Conservation (phyloP, 179 eudicot genomes). For the Patellifolia procumbens region DNA sequence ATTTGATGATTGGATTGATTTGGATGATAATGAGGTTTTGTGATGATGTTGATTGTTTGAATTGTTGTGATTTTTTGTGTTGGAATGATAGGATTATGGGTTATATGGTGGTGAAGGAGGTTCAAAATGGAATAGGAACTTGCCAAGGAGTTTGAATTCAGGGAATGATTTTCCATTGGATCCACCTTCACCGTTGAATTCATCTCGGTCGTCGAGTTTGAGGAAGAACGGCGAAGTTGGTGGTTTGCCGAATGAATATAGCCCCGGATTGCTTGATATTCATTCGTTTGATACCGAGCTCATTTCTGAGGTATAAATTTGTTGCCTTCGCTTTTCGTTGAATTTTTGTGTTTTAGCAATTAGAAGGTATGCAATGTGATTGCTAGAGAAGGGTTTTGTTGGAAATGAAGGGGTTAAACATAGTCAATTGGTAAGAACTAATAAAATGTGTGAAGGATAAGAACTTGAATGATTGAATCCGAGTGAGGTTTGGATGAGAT, state of each 20-base stretch:
- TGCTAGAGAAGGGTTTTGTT: neutral
- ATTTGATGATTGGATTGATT: no score
- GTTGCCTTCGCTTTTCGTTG: neutral
- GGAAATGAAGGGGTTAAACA: neutral
- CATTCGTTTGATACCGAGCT: conserved; percentile 80
- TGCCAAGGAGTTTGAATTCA: conserved; percentile 44
- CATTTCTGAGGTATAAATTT: conserved; percentile 62
- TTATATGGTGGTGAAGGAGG: conserved; percentile 42
- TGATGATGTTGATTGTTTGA: neutral
- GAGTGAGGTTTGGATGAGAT: neutral
- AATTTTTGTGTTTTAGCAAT: neutral
- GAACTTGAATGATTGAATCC: neutral
- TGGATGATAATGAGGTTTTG: neutral
- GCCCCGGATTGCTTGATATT: conserved; percentile 89
- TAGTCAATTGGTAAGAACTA: neutral
- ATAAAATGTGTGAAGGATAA: neutral
- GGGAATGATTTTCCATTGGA: conserved; percentile 55
- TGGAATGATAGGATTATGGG: conserved; percentile 37
- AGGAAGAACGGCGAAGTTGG: conserved; percentile 43
- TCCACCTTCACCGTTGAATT: conserved; percentile 61
- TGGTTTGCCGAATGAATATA: conserved; percentile 52
- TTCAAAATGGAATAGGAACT: conserved; percentile 57
- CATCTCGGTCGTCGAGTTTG: conserved; percentile 39
- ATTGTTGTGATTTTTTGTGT: neutral
- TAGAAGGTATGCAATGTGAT: neutral